Evolutionary conservation across 2,329 filamentous ascomycete genomes (phyloP), one percentile per base, ranked within the genome.

Genomic region (Fusarium sarcochroum): DNA sequence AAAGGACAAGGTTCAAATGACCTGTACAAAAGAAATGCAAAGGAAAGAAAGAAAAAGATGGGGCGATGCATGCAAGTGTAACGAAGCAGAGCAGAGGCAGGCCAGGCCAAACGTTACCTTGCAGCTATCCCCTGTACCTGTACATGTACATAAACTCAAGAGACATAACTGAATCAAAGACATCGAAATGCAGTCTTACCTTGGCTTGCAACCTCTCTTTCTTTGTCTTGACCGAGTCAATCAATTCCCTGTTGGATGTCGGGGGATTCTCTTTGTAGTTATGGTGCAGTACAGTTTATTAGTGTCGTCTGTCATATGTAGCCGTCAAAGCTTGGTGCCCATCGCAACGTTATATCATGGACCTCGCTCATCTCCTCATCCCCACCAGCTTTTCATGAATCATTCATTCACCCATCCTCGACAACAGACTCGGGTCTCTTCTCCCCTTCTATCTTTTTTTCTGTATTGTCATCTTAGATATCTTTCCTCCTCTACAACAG

Each of bases 341-440:
- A 51, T 66, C 51, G 57, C 58, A 67, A 69, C 66, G 66, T 67
- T 69, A 69, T 48, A 55, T 54, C 61, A 58, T 34, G 38, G 47
- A 46, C 45, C 20, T 52, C 50, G 21, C 32, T 38, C 38, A 32
- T 38, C 30, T 45, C 52, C 42, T 51, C 59, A 30, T 30, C 27
- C 27, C 27, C 27, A 30, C 27, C 27, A 51, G 46, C 42, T 25
- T 56, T 46, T 56, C 51, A 70, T 69, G 66, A 69, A 69, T 69
- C 66, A 69, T 69, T 57, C 64, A 67, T 62, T 48, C n/a, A 27
- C 14, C 21, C 27, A 15, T 46, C 44, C 32, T 42, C 13, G 13
- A 63, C 25, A 41, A 18, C 15, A n/a, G 34, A n/a, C 41, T 32
- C 13, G 15, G n/a, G 46, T 21, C 21, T 21, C 23, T 30, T 51